These are phyloP conservation scores for Mucor saturninus DNA, from an alignment of 371 early-diverging fungal genomes.

Conservation along the genomic window DNA sequence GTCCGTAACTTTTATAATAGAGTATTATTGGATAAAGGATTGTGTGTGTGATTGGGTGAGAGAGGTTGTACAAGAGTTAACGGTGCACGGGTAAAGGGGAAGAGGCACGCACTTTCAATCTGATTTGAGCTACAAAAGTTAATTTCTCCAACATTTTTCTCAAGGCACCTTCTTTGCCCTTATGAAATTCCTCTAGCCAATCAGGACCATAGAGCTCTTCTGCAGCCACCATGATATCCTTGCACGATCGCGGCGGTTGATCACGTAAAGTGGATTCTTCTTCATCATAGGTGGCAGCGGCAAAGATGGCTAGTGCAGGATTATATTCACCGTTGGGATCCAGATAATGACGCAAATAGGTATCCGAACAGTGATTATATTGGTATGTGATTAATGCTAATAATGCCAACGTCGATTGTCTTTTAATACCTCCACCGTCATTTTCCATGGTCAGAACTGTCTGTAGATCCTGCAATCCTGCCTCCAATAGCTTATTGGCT, in stretches of 20 bases:
- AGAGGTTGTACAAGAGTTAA: not conserved
- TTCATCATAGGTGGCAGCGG: constrained; percentile 31
- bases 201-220: constrained; percentile 31
- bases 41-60: no score
- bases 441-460: constrained; percentile 23
- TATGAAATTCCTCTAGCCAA: constrained; percentile 30
- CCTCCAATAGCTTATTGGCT: constrained; percentile 24
- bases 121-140: constrained; percentile 30
- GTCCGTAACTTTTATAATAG: no score
- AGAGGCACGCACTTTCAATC: constrained; percentile 27
- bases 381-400: constrained; percentile 26
- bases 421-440: not conserved
- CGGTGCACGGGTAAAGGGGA: constrained; percentile 11
- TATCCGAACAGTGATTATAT: constrained; percentile 15
- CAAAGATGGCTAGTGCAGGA: constrained; percentile 28
- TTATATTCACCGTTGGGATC: constrained; percentile 33
- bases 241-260: constrained; percentile 18
- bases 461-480: constrained; percentile 28
- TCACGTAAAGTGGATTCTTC: constrained; percentile 1
- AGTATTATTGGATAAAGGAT: no score
- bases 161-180: constrained; percentile 17
- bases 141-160: constrained; percentile 34
- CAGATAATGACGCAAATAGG: constrained; percentile 23
- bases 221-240: constrained; percentile 27
- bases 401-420: constrained; percentile 28